Evolutionary conservation across 768 basidiomycete genomes (phyloP).

Genomic region (Podaxis rugospora): DNA sequence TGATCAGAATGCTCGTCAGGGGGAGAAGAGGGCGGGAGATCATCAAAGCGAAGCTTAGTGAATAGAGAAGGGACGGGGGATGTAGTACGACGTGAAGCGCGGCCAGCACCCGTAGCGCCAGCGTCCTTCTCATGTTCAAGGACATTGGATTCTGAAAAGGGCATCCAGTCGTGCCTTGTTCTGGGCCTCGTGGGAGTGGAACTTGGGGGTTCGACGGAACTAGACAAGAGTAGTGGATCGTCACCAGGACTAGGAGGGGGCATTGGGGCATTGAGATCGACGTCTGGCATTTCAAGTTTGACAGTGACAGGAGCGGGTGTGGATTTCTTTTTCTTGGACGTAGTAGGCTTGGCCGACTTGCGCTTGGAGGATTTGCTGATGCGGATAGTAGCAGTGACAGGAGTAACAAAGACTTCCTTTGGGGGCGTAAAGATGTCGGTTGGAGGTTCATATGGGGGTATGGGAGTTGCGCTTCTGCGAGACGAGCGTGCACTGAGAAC

Average conservation of each 20-base stretch:
- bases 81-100: slow-evolving; percentile 10
- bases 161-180: background rate
- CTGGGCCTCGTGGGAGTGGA: slow-evolving; percentile 18
- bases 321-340: slow-evolving; percentile 12
- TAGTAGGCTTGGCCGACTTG: slow-evolving; percentile 2
- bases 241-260: slow-evolving; percentile 74
- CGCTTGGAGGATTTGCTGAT: slow-evolving; percentile 10
- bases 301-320: slow-evolving; percentile 23
- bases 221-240: slow-evolving; percentile 65
- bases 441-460: slow-evolving; percentile 63
- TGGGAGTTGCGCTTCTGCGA: slow-evolving; percentile 49
- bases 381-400: slow-evolving; percentile 18
- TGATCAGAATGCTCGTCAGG: slow-evolving; percentile 2
- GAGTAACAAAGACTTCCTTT: slow-evolving; percentile 48
- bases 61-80: slow-evolving; percentile 4
- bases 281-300: slow-evolving; percentile 65
- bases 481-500: slow-evolving; percentile 21
- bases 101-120: slow-evolving; percentile 19
- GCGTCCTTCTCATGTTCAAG: slow-evolving; percentile 7
- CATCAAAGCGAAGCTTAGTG: slow-evolving; percentile 1
- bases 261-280: slow-evolving; percentile 53
- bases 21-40: slow-evolving; percentile 19
- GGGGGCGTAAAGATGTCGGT: slow-evolving; percentile 69
- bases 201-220: slow-evolving; percentile 26
- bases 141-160: slow-evolving; percentile 7